Evolutionary conservation across 495 filamentous ascomycete species (phyloP), one percentile per base, ranked within the genome.

Genomic region (Xylaria palmicola): DNA sequence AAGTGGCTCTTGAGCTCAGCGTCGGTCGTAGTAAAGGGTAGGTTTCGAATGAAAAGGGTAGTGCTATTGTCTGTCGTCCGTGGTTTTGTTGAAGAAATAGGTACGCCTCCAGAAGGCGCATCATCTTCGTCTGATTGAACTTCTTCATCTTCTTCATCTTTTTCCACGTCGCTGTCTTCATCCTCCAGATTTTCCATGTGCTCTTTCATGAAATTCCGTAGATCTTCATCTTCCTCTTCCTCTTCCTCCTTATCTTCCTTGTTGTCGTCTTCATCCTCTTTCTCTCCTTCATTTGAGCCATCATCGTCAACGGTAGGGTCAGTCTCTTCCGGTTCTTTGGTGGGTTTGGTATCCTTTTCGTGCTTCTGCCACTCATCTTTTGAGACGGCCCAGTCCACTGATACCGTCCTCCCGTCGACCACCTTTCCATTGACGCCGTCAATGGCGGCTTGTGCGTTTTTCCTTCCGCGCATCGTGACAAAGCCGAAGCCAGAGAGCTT

Each of bases 351-450:
- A 3, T 45, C 56, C n/a, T 78, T 68, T 8, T 67, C 64, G 17
- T 75, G 69, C 34, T 82, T 79, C 52, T 96, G 83, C 92, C 93
- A 97, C 3, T 86, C 83, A 45, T 88, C 81, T 75, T 93, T 97
- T 53, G 96, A 91, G 1, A 97, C 93, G 22, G 93, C 92, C 91
- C 91, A 97, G 80, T 98, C 94, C 5, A 97, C 93, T 8, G 93
- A 93, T 49, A 97, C 64, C 30, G 84, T 87, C 61, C 94, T 80
- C 12, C 93, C 94, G 74, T 96, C 91, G 19, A 99, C 80, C 63
- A 88, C 85, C 72, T 88, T 97, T 19, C 93, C 95, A 77, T 99
- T 98, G 53, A 97, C 75, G 7, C 77, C 83, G 63, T 86, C 83
- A 51, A 99, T 77, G 1, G 94, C 94, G 75, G 86, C 94, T 75